phyloP scores from a whole-genome alignment of 169 alveolate species.

The Miamiensis avidus region DNA sequence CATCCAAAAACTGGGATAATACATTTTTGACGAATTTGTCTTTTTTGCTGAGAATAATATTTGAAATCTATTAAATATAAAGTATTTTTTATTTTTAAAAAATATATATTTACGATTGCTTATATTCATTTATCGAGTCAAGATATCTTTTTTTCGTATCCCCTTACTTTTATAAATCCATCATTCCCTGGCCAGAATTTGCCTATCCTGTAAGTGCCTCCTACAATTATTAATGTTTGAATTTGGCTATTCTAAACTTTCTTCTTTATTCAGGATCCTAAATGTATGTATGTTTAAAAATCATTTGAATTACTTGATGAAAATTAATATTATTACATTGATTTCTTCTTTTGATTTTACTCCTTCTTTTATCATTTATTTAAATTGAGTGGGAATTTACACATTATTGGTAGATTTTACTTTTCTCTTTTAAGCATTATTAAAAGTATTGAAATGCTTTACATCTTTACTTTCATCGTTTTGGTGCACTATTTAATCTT shows the following conservation, averaged over 20 bases:
- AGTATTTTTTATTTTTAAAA: background rate
- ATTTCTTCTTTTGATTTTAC: background rate
- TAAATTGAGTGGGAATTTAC: background rate
- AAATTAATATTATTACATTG: background rate
- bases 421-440: background rate
- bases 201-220: too few species aligned
- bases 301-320: background rate
- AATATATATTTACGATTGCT: background rate
- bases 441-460: background rate
- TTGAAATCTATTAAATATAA: too few species aligned
- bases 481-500: background rate
- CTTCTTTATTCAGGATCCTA: background rate
- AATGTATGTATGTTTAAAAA: too few species aligned
- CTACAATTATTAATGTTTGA: too few species aligned
- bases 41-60: background rate
- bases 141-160: background rate
- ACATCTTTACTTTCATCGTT: background rate
- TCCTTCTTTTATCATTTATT: background rate
- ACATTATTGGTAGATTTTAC: background rate
- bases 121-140: background rate
- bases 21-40: slow-evolving; percentile 21
- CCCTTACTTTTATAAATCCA: too few species aligned
- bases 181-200: background rate
- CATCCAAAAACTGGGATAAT: slow-evolving; percentile 10
- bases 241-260: background rate